Evolutionary conservation across 2,329 filamentous ascomycete genomes (phyloP), one percentile per base, ranked within the genome.

Genomic region (Penicillium vulpinum): DNA sequence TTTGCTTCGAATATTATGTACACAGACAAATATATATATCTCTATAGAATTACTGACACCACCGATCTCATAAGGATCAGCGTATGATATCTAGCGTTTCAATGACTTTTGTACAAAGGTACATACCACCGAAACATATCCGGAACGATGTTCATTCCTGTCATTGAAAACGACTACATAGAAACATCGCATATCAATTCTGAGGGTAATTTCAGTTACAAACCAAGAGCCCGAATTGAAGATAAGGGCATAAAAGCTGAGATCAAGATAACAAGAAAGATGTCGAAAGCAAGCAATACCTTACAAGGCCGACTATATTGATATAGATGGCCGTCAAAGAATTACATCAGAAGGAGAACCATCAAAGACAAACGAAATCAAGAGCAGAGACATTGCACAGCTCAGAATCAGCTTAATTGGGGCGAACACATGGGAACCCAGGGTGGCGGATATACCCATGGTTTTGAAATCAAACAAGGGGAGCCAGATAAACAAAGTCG

Each of bases 341-440:
- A 56, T 50, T 62, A 63, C 58, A 61, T 52, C 53, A 59, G 53
- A 63, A 63, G 36, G n/a, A 48, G 38, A 39, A 31, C 3, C 21
- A 28, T 16, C 16, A 36, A 26, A 10, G 33, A 45, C 5, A 16
- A 16, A 43, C 18, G 11, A 49, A 31, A 51, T 18, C 41, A 24
- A 26, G 18, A 40, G 43, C 43, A 48, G 28, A 44, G n/a, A 31
- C 21, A 35, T n/a, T 5, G 38, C 33, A 49, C 13, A 40, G 36
- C 44, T 33, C 49, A 28, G 18, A 26, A 43, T 45, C 28, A 22
- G 11, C 51, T 33, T 10, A n/a, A 24, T 39, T 24, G 28, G 28
- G 39, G 22, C 26, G 13, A 11, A 35, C 11, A 43, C 22, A 38
- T 24, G 29, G 38, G 18, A 36, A 35, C 41, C 13, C 33, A 35